Evolutionary conservation across 208 protist genomes (phyloP).

Genomic region (Crithidia sp.): DNA sequence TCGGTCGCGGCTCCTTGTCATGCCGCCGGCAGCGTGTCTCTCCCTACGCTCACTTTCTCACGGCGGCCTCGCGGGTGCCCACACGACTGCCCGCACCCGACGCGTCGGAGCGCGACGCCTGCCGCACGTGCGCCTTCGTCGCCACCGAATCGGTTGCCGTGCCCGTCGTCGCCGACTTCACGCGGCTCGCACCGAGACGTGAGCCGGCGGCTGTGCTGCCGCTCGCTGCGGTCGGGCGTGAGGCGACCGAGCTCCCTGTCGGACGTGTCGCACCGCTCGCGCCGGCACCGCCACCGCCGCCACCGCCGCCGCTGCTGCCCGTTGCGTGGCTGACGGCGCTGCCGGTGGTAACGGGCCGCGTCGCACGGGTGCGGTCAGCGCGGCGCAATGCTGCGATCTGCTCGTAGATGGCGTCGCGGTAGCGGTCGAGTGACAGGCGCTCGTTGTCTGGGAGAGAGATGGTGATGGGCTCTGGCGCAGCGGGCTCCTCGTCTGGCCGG

Average conservation of each 20-base stretch:
- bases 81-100: constrained; percentile 26
- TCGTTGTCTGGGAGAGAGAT: constrained; percentile 94
- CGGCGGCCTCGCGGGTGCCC: constrained; percentile 19
- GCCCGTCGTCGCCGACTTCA: constrained; percentile 14
- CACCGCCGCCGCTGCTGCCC: constrained; percentile 20
- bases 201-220: constrained; percentile 7
- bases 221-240: constrained; percentile 6
- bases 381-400: constrained; percentile 75
- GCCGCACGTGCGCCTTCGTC: constrained; percentile 21
- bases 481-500: constrained; percentile 86
- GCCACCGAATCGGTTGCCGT: background rate
- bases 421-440: constrained; percentile 94
- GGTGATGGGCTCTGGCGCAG: constrained; percentile 78
- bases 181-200: constrained; percentile 3
- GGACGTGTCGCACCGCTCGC: constrained; percentile 1
- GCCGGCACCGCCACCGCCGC: background rate
- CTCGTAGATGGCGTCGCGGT: constrained; percentile 92
- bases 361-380: constrained; percentile 16
- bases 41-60: constrained; percentile 15
- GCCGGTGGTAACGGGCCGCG: constrained; percentile 16
- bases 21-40: no score
- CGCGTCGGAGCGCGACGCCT: constrained; percentile 10
- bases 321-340: constrained; percentile 20
- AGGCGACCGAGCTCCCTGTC: constrained; percentile 11
- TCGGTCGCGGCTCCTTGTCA: no score